These are phyloP conservation scores for Pythium coloratum DNA, from an alignment of 352 stramenopile genomes.

Conservation along the genomic window DNA sequence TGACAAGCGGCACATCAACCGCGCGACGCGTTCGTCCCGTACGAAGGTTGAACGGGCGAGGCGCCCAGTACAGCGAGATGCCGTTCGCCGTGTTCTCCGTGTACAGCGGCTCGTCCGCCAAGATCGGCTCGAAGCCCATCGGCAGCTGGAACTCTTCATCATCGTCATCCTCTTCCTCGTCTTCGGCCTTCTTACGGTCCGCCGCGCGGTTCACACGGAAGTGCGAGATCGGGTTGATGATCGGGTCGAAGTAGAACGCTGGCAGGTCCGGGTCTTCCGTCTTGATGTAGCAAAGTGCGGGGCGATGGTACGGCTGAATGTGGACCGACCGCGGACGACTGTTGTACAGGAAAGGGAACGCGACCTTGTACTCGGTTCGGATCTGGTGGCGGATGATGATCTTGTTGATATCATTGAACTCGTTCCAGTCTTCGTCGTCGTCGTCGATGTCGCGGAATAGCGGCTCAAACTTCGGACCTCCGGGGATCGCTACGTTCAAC, in stretches of 20 bases:
- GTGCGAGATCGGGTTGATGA: conserved; percentile 98
- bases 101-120: conserved; percentile 93
- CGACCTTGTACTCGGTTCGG: conserved; percentile 99
- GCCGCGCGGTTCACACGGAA: conserved; percentile 80
- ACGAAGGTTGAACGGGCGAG: conserved; percentile 97
- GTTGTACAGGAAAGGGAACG: conserved; percentile 99
- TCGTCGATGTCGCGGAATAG: conserved; percentile 98
- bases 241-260: conserved; percentile 97
- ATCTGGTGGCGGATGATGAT: conserved; percentile 99
- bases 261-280: conserved; percentile 93
- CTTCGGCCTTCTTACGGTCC: conserved; percentile 46
- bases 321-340: conserved; percentile 95
- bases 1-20: conserved; percentile 98
- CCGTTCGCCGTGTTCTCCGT: conserved; percentile 95
- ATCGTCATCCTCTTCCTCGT: conserved; percentile 73
- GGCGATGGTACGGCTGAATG: conserved; percentile 96
- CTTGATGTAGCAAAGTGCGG: conserved; percentile 97
- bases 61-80: conserved; percentile 98
- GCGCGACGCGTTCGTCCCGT: conserved; percentile 94
- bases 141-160: conserved; percentile 91
- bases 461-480: conserved; percentile 99
- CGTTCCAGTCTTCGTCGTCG: conserved; percentile 99
- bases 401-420: conserved; percentile 99
- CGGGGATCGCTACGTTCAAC: conserved; percentile 99
- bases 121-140: conserved; percentile 87